Base-by-base conservation (phyloP, 768 basidiomycete genomes). In the Leccinum ochraceum region DNA sequence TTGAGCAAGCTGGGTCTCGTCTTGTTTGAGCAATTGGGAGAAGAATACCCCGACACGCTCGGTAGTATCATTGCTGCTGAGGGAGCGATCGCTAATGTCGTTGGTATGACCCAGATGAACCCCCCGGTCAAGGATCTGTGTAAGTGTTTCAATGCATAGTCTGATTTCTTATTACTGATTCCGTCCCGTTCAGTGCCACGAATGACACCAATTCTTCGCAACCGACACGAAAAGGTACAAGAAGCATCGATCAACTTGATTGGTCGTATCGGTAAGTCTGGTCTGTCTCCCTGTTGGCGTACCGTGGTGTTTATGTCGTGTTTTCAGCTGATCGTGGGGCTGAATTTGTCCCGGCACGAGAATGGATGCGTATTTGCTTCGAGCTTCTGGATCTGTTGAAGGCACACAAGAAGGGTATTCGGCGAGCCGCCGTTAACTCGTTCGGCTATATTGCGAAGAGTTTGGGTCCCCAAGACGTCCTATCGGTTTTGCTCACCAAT, bases 351-450 rank as follows among this genome's bases (percentile, higher is more conserved):
- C 95, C 97, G 16, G 96, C 97, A 10, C 87, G 97, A 69, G 97
- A 99, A 77, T 98, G 96, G 97, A 99, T 99, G 97, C 90, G 97
- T 71, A 98, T 99, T 71, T 98, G 97, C 74, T 98, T 99, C 76
- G 97, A 99, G 72, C 78, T 99, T 36, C 84, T 99, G 54, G 97
- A 98, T 71, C 82, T 99, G 26, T 83, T 98, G 69, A 98, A 98
- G 74, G 97, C 97, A 9, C 97, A 99, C 80, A 99, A 99, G 80
- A 98, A 98, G 77, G 96, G 92, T 48, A 99, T 98, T 71, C 91
- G 97, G 57, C 93, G 96, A 71, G 97, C 96, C 1, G 96, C 97
- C 22, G 97, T 98, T 78, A 98, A 99, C 80, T 97, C 96, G 1
- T 99, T 99, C 67, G 97, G 97, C 69, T 99, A 99, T 67, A 99